Evolutionary conservation across 2,329 filamentous ascomycete species (phyloP).

Genomic region (Bimuria novae-zelandiae): DNA sequence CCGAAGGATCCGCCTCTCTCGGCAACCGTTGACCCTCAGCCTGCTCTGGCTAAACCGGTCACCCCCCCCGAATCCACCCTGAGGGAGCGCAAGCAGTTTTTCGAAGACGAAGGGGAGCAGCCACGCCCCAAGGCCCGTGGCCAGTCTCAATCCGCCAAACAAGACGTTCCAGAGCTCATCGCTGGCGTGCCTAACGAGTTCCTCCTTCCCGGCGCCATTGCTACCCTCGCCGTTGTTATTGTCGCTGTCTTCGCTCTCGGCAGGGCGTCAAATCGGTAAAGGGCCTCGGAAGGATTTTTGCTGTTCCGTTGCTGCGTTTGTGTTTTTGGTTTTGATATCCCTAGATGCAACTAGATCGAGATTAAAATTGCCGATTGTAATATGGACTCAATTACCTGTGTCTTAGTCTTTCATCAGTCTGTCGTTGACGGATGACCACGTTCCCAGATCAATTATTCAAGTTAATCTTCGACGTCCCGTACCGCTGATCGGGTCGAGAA

Average conservation of each 20-base stretch:
- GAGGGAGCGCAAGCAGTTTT: constrained; percentile 53
- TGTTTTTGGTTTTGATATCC: constrained; percentile 27
- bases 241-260: constrained; percentile 89
- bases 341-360: too few species aligned
- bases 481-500: too few species aligned
- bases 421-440: too few species aligned
- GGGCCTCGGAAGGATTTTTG: not conserved
- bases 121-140: constrained; percentile 49
- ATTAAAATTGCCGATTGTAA: too few species aligned
- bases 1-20: constrained; percentile 85
- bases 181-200: constrained; percentile 92
- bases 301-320: constrained; percentile 12
- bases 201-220: constrained; percentile 89
- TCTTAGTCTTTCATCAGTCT: too few species aligned
- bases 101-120: constrained; percentile 62
- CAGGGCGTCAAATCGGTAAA: constrained; percentile 60
- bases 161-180: constrained; percentile 74
- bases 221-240: constrained; percentile 93
- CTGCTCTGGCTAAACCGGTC: constrained; percentile 53
- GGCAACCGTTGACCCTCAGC: constrained; percentile 64
- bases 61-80: constrained; percentile 59
- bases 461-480: too few species aligned
- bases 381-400: too few species aligned
- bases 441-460: too few species aligned
- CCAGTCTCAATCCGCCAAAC: constrained; percentile 52